These are phyloP conservation scores for Penicillium turbatum DNA, from an alignment of 495 filamentous ascomycete species.

Conservation along the genomic window DNA sequence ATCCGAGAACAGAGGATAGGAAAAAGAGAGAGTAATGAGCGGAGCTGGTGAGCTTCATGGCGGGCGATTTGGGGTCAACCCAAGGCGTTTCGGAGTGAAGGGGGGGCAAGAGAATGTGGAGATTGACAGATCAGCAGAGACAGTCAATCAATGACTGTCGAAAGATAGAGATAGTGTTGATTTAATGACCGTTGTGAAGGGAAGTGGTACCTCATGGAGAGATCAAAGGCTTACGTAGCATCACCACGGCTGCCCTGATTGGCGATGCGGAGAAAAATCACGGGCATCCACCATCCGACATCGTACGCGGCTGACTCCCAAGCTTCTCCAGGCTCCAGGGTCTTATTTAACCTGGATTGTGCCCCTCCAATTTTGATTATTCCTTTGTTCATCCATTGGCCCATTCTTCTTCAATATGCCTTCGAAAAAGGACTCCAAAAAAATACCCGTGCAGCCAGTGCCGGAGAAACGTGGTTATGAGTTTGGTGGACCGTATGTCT, in stretches of 20 bases:
- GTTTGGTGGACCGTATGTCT: slow-evolving; percentile 81
- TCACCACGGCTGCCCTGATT: not conserved
- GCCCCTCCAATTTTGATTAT: slow-evolving; percentile 1
- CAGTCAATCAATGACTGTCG: not conserved
- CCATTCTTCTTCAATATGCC: slow-evolving; percentile 22
- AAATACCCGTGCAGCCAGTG: slow-evolving; percentile 33
- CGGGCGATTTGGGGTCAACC: not conserved
- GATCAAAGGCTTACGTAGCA: slow-evolving; percentile 20
- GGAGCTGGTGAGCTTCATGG: slow-evolving; percentile 23
- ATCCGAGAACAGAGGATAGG: slow-evolving; percentile 16
- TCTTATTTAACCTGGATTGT: slow-evolving; percentile 10
- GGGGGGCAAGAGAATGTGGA: slow-evolving; percentile 7
- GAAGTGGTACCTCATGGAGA: not conserved
- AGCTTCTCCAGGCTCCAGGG: not conserved
- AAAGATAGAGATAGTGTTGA: not conserved
- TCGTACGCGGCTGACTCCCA: slow-evolving; percentile 18
- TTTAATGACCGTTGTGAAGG: slow-evolving; percentile 3
- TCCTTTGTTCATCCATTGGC: slow-evolving; percentile 1
- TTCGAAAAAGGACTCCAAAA: slow-evolving; percentile 23
- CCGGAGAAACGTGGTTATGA: slow-evolving; percentile 64
- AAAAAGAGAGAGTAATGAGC: slow-evolving; percentile 20
- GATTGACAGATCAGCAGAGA: not conserved
- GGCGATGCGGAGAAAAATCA: slow-evolving; percentile 17
- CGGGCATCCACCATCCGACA: slow-evolving; percentile 18
- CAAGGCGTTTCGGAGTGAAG: not conserved